phyloP scores from a whole-genome alignment of 2,329 filamentous ascomycete species.

The Nemania serpens region DNA sequence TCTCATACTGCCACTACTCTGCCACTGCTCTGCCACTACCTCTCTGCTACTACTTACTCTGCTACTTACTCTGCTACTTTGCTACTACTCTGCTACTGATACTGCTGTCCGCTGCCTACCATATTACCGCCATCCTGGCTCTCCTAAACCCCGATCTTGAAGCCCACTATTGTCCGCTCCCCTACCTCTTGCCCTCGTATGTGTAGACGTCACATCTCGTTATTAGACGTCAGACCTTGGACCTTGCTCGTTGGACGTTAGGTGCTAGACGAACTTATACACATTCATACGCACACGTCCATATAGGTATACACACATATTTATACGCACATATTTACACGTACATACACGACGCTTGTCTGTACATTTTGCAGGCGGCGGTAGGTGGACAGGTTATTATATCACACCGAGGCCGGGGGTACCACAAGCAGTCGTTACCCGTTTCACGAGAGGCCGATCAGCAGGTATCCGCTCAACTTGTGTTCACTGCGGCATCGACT shows the following conservation, averaged over 20 bases:
- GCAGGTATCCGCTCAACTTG: conserved; percentile 22
- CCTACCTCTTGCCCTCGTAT: background rate
- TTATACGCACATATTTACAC: conserved; percentile 27
- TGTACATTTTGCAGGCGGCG: background rate
- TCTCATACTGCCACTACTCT: background rate
- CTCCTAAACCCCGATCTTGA: conserved; percentile 6
- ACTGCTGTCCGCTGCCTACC: background rate
- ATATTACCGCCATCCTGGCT: background rate
- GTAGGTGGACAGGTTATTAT: conserved; percentile 10
- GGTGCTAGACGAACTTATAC: background rate
- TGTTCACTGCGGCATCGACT: conserved; percentile 12
- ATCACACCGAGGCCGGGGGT: conserved; percentile 14
- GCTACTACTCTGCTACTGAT: background rate
- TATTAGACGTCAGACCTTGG: background rate
- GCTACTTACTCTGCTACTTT: background rate
- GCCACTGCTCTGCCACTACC: background rate
- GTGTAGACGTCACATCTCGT: conserved; percentile 13
- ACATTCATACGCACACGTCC: background rate
- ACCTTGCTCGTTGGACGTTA: too few species aligned
- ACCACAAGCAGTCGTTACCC: conserved; percentile 8
- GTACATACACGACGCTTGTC: conserved; percentile 3
- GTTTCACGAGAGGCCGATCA: conserved; percentile 24
- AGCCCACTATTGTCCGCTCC: conserved; percentile 19
- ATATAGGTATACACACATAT: too few species aligned
- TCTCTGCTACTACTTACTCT: background rate